Conservation (phyloP, 2,329 filamentous ascomycete species). For the Metarhizium anisopliae region DNA sequence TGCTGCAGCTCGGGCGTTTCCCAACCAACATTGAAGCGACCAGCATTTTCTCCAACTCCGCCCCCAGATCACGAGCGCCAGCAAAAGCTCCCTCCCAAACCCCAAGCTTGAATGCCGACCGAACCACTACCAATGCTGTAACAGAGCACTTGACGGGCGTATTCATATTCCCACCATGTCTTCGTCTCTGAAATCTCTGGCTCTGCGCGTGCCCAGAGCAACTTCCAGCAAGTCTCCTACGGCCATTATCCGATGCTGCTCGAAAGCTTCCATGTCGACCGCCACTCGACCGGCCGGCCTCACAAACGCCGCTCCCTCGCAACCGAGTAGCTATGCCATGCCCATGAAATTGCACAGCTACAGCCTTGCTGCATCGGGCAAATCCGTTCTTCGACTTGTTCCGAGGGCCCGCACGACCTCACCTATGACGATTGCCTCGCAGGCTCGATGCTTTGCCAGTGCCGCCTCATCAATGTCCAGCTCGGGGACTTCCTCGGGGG, state of each 20-base stretch:
- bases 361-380: constrained; percentile 1
- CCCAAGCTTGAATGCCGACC: neutral
- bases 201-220: constrained; percentile 20
- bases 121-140: neutral
- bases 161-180: constrained; percentile 14
- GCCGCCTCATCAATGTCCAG: constrained; percentile 1
- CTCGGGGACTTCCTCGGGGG: neutral
- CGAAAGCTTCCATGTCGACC: constrained; percentile 21
- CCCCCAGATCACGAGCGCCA: neutral
- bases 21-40: neutral
- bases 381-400: constrained; percentile 4
- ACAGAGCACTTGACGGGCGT: neutral
- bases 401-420: neutral
- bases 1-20: neutral
- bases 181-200: constrained; percentile 22
- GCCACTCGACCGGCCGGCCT: constrained; percentile 13
- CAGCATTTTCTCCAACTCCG: neutral
- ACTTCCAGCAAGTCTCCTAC: constrained; percentile 10
- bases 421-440: constrained; percentile 2
- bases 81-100: neutral
- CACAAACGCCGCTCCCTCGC: constrained; percentile 10
- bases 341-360: neutral
- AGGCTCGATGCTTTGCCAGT: constrained; percentile 11
- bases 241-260: constrained; percentile 16
- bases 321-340: constrained; percentile 4